A percentile compares a stretch with the other conserved stretches of the same genome.
Conservation (phyloP, 2,329 filamentous ascomycete genomes). For the Nemania serpens region DNA sequence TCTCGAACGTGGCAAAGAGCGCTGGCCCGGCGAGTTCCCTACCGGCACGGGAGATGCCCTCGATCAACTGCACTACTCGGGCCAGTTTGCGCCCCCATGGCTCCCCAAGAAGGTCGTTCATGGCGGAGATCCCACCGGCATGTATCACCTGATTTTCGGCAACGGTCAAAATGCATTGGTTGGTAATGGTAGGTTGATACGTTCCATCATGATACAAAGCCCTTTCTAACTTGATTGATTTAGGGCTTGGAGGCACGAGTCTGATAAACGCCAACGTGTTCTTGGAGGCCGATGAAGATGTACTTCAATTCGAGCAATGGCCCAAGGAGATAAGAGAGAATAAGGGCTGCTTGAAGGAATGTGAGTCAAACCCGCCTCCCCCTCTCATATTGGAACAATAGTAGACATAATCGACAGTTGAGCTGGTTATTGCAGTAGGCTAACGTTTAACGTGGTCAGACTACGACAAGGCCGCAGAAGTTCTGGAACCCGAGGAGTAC, state of each 20-base stretch:
- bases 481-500: conserved; percentile 64
- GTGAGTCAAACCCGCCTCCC: conserved; percentile 45
- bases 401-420: background rate
- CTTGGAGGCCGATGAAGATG: conserved; percentile 60
- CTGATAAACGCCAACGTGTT: conserved; percentile 72
- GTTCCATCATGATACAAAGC: background rate
- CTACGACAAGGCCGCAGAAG: conserved; percentile 58
- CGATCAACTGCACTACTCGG: conserved; percentile 61
- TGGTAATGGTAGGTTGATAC: conserved; percentile 55
- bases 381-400: background rate
- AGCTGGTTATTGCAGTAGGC: background rate
- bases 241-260: conserved; percentile 67
- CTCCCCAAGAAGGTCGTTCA: conserved; percentile 50
- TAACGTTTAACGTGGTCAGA: conserved; percentile 45
- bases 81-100: conserved; percentile 53
- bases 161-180: conserved; percentile 67
- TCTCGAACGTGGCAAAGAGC: conserved; percentile 67
- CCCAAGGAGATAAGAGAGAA: conserved; percentile 59
- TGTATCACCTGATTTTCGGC: conserved; percentile 67
- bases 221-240: conserved; percentile 7
- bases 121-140: conserved; percentile 59
- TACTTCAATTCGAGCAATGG: conserved; percentile 60
- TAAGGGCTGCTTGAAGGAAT: conserved; percentile 50
- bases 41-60: conserved; percentile 51
- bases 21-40: conserved; percentile 70